Conservation (phyloP, 2,329 filamentous ascomycete genomes). For the Nigrograna mackinnonii region DNA sequence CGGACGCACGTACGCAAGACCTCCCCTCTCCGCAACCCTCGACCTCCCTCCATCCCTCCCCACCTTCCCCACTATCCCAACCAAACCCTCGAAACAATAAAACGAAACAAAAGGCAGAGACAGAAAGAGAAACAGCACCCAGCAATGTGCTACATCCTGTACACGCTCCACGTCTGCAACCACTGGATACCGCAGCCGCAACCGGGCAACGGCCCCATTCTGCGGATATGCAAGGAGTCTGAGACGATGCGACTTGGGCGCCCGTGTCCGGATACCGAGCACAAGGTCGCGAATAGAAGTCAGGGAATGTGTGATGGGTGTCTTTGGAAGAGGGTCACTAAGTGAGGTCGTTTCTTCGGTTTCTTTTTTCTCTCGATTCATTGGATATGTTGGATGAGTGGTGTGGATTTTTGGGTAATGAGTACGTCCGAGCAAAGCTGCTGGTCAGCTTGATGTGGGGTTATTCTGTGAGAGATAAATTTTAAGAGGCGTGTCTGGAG, state of each 20-base stretch:
- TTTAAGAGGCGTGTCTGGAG: too few relatives aligned
- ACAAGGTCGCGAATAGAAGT: constrained; percentile 32
- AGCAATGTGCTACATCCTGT: constrained; percentile 34
- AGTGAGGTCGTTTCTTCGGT: too few relatives aligned
- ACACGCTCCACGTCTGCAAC: constrained; percentile 33
- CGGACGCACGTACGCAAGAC: too few relatives aligned
- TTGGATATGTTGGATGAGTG: too few relatives aligned
- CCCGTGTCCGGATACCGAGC: constrained; percentile 30
- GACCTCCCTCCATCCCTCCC: background rate
- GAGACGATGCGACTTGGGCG: constrained; percentile 28
- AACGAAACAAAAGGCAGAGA: background rate
- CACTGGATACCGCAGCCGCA: constrained; percentile 36
- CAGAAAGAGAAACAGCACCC: too few relatives aligned
- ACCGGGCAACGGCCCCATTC: constrained; percentile 26
- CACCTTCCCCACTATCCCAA: background rate
- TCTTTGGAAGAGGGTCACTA: constrained; percentile 29
- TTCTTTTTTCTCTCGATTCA: too few relatives aligned
- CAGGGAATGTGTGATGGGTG: constrained; percentile 35
- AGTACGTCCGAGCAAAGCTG: too few relatives aligned
- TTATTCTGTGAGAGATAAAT: too few relatives aligned
- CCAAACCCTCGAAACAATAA: background rate
- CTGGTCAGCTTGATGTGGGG: too few relatives aligned
- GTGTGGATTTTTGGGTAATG: too few relatives aligned
- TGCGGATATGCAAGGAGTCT: constrained; percentile 30
- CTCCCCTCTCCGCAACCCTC: too few relatives aligned